Conservation (phyloP, 2,329 filamentous ascomycete genomes). For the Teratosphaeria nubilosa region DNA sequence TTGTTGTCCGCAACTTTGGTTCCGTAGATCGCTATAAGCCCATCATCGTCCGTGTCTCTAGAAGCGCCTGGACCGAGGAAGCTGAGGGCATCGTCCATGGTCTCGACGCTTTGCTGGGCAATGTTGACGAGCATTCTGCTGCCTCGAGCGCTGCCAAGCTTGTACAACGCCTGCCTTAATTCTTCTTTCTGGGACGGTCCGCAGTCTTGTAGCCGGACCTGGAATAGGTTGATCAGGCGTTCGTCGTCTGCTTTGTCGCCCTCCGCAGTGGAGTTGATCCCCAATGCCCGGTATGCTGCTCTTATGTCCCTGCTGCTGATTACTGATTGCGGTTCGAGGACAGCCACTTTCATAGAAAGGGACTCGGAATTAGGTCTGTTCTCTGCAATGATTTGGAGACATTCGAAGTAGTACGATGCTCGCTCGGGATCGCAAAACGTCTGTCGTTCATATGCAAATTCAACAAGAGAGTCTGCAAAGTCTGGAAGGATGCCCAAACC, state of each 20-base stretch:
- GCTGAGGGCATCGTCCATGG: conserved; percentile 52
- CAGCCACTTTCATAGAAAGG: conserved; percentile 48
- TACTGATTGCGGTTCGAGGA: conserved; percentile 49
- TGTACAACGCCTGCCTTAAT: conserved; percentile 45
- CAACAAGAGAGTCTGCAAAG: conserved; percentile 52
- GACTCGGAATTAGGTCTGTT: conserved; percentile 44
- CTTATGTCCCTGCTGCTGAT: conserved; percentile 47
- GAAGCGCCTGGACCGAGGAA: conserved; percentile 46
- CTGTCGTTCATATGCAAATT: conserved; percentile 55
- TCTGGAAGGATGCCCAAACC: conserved; percentile 53
- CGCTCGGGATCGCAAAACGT: conserved; percentile 44
- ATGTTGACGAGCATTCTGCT: conserved; percentile 50
- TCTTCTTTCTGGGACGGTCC: conserved; percentile 46
- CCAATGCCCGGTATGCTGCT: conserved; percentile 50
- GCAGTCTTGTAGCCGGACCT: conserved; percentile 46
- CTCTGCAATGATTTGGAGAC: conserved; percentile 49
- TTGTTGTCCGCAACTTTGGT: conserved; percentile 48
- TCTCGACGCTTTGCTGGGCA: conserved; percentile 49
- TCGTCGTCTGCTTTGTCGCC: conserved; percentile 41
- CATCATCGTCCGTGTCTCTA: conserved; percentile 42
- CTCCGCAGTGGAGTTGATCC: conserved; percentile 30
- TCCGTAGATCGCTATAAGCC: conserved; percentile 46
- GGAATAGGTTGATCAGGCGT: conserved; percentile 52
- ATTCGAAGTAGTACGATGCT: conserved; percentile 54
- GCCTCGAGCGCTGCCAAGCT: conserved; percentile 48